phyloP scores from a whole-genome alignment of 1,284 basidiomycete genomes.

The Marasmius tenuissimus region DNA sequence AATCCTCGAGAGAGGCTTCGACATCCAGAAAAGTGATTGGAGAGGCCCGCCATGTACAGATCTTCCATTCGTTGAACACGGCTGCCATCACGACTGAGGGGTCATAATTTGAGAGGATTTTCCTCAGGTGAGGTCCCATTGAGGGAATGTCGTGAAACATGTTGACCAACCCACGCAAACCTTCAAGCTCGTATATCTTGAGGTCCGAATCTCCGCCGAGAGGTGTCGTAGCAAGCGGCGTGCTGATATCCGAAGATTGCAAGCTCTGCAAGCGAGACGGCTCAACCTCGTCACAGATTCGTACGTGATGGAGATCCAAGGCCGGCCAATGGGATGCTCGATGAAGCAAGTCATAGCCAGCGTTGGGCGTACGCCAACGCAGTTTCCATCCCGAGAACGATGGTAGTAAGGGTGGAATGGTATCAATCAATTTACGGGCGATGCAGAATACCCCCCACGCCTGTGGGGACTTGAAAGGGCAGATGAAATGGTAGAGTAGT shows the following conservation, averaged over 20 bases:
- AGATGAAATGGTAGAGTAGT: neutral
- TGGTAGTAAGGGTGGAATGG: neutral
- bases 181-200: neutral
- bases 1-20: neutral
- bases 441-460: conserved; percentile 9
- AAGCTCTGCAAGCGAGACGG: neutral
- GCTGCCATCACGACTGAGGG: neutral
- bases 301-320: neutral
- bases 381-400: neutral
- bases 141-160: neutral
- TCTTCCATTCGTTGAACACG: neutral
- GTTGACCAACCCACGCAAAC: neutral
- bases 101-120: neutral
- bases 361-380: neutral
- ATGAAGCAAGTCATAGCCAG: neutral
- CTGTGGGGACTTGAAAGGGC: conserved; percentile 13
- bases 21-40: neutral
- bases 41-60: neutral
- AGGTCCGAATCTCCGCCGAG: neutral
- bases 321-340: neutral
- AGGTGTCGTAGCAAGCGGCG: neutral
- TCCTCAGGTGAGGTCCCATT: neutral
- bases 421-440: neutral
- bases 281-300: neutral
- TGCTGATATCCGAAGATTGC: neutral